Percentiles rank a stretch among this genome's conserved stretches.
These are phyloP conservation scores for Penicillium fimorum DNA, from an alignment of 495 filamentous ascomycete genomes.

Conservation along the genomic window DNA sequence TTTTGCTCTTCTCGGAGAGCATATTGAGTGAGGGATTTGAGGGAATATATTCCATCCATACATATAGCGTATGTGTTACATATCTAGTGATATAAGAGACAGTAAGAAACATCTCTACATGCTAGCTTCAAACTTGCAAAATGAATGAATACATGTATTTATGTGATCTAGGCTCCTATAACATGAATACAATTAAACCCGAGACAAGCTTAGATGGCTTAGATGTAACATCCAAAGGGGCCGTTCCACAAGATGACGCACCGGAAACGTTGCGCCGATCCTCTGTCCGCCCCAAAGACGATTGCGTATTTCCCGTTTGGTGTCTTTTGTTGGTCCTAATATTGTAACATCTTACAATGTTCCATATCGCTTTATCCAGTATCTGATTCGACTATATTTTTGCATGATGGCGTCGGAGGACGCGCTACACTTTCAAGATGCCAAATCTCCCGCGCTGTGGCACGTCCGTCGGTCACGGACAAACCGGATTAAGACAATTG, in stretches of 20 bases:
- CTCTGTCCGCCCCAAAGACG: constrained; percentile 16
- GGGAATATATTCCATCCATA: no score
- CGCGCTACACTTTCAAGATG: constrained; percentile 30
- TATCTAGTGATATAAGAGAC: no score
- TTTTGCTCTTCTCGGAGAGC: no score
- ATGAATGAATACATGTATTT: no score
- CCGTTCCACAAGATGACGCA: not conserved
- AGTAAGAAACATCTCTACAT: no score
- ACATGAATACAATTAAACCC: no score
- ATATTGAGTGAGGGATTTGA: no score
- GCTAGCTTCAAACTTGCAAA: no score
- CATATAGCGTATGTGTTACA: no score
- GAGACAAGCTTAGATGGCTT: not conserved
- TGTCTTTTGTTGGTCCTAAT: constrained; percentile 6
- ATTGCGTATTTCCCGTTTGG: constrained; percentile 31
- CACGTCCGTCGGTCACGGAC: constrained; percentile 35
- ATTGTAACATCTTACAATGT: constrained; percentile 20
- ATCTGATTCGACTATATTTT: constrained; percentile 4
- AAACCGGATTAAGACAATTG: constrained; percentile 28
- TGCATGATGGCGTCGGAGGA: constrained; percentile 33
- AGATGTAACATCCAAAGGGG: not conserved
- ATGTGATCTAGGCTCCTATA: no score
- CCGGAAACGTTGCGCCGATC: constrained; percentile 24
- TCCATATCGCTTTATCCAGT: not conserved
- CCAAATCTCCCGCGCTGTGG: constrained; percentile 30